A percentile compares a stretch with the other conserved stretches of the same genome.
phyloP scores from a whole-genome alignment of 306 rosid genomes.

The Corylus avellana region DNA sequence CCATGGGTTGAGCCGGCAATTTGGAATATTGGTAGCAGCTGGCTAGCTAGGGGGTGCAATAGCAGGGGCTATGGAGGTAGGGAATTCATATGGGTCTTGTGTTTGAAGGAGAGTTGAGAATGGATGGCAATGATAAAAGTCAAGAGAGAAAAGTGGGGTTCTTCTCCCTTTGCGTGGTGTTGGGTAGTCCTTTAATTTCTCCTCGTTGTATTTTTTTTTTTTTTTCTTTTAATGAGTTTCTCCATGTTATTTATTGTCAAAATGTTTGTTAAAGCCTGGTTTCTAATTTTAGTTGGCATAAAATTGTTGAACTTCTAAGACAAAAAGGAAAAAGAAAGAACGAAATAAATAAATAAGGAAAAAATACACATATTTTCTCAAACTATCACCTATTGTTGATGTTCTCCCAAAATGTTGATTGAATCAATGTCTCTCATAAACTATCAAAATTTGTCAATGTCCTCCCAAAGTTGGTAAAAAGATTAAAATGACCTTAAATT shows the following conservation, averaged over 20 bases:
- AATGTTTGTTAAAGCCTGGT: neutral
- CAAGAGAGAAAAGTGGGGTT: neutral
- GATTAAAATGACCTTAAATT: too few relatives aligned
- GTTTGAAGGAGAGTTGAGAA: neutral
- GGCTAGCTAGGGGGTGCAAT: neutral
- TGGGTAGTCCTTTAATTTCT: neutral
- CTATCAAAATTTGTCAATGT: too few relatives aligned
- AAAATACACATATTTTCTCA: too few relatives aligned
- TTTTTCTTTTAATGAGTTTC: too few relatives aligned
- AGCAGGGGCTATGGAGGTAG: neutral
- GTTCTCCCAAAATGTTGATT: too few relatives aligned
- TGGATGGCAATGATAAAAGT: neutral
- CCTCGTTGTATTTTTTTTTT: neutral
- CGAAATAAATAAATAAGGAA: too few relatives aligned
- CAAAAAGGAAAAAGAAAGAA: too few relatives aligned
- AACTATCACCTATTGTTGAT: too few relatives aligned
- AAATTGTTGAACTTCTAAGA: too few relatives aligned
- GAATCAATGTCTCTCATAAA: too few relatives aligned
- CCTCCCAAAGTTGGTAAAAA: too few relatives aligned
- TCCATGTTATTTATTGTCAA: neutral
- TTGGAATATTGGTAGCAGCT: neutral
- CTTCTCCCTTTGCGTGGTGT: neutral
- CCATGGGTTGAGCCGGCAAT: slow-evolving; percentile 32
- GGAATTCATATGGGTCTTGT: neutral
- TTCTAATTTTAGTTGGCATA: neutral